Base-by-base conservation (phyloP, 352 stramenopile genomes). In the Paralagenidium karlingii region DNA sequence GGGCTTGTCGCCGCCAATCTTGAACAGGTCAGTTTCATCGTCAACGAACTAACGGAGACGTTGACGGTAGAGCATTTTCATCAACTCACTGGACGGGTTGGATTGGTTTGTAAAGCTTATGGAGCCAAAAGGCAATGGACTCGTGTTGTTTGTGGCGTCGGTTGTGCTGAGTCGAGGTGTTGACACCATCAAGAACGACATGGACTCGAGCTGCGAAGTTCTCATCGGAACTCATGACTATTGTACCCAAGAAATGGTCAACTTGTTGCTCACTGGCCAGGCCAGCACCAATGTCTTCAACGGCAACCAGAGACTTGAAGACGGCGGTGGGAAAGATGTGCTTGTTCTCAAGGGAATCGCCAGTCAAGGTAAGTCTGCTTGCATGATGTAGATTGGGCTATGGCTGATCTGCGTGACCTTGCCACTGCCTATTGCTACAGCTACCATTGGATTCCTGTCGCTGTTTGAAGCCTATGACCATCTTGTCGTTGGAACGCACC, bases 231-330 rank as follows among this genome's bases (percentile, higher is more conserved):
- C 52, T 0, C 82, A 94, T 45, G 78, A 92, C 43, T 94, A 95
- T 34, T 91, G 81, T 40, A 90, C 76, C 0, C 90, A 98, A 45
- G 94, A 98, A 53, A 67, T 98, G 19, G 94, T 98, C 7, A 98
- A 98, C 63, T 51, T 98, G 27, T 53, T 98, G n/a, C 56, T 98
- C 6, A 81, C 82, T 18, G 94, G 94, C 8, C 68, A 82, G 28
- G 90, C 90, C 6, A 71, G 65, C 40, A 96, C 82, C 55, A 97
- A 98, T 46, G 84, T 98, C 2, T 98, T 98, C 58, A 73, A 98
- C 50, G 87, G 94, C 10, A 73, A 60, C 20, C 67, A 92, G 42
- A 58, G 83, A 16, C 52, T 96, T 4, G 85, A 86, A 43, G 68
- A 56, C 11, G 68, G 61, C 25, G 61, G 81, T 38, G 68, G 91